Evolutionary conservation across 2,329 filamentous ascomycete species (phyloP), one percentile per base, ranked within the genome.

Genomic region (Fusarium sp.): DNA sequence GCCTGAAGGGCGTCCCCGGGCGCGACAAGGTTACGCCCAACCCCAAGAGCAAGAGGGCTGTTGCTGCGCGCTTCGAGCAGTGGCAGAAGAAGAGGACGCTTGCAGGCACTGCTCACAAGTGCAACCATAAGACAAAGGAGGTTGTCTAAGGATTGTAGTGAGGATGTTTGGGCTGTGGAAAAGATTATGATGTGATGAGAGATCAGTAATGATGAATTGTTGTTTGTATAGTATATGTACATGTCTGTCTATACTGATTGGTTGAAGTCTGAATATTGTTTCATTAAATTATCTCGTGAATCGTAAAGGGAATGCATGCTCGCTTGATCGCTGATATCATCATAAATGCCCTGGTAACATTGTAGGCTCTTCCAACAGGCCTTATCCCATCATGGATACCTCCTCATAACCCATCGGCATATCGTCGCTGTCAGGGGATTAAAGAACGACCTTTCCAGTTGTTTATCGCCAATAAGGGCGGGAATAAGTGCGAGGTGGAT

Each of bases 1-100:
- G 75, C 48, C 65, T 81, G 6, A 72, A 79, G 1, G 78, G 73
- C 2, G 72, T 81, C 6, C 79, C 79, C 1, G 44, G 56, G 7
- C 73, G 79, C n/a, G 68, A 73, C 20, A 76, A 71, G 65, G 76
- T 73, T 4, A 75, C 62, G 6, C 32, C 68, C 9, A 75, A 77
- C 51, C 74, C 73, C 0, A 73, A 61, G 49, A 71, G 73, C 59
- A 70, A 57, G 55, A 49, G 68, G 14, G 71, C 67, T n/a, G 50
- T 77, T 15, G 57, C 69, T n/a, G 61, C 69, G 11, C 70, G 64
- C 6, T 73, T 78, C 33, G 66, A 68, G 15, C 57, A 67, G 25
- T 76, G 71, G 71, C 57, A 75, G 22, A 53, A 71, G 37, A 68
- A 67, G 25, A 71, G 57, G 17, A 58, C 70, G 19, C 66, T 74